Base-by-base conservation (phyloP, 352 stramenopile species). In the Phytophthora ramorum region DNA sequence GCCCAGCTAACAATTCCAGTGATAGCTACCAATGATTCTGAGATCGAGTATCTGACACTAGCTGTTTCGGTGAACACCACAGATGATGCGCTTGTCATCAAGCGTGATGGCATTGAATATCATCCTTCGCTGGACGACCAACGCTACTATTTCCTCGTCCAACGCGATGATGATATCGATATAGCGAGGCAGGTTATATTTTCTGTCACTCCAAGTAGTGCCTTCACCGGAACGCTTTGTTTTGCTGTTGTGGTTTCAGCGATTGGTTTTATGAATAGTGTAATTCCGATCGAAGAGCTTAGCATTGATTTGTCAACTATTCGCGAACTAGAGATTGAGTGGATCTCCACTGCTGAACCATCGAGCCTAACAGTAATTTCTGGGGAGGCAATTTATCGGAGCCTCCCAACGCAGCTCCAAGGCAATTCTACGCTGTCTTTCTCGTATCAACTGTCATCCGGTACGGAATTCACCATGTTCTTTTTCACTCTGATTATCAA, bases 381-480 rank as follows among this genome's bases (percentile, higher is more conserved):
- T 22, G 58, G 49, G 0, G 24, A 53, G 30, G 58, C 72, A 4
- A 24, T 78, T 1, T 83, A 81, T 51, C 66, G 66, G 55, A 83
- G 75, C 12, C 9, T 73, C 1, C 49, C 43, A 4, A 73, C 68
- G 35, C 20, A 46, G 16, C 44, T 81, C 2, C 43, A 46, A n/a
- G 56, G 61, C 1, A 70, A 67, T 26, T 47, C 66, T 7, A 71
- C 51, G 4, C 19, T 83, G 5, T 71, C 66, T 6, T 83, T 83
- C 5, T 49, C 41, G 12, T 83, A 81, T 65, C 62, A 55, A 22
- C 43, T 81, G 41, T 65, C 54, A 20, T 83, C 75, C 63, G 69
- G 75, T 83, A 72, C 17, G 46, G 3, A 19, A 24, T 32, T 17
- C 8, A 6, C 20, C 28, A n/a, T 7, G 2, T 19, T n/a, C 5